Conservation (phyloP, 495 filamentous ascomycete species). For the Hypoxylon lenormandii region DNA sequence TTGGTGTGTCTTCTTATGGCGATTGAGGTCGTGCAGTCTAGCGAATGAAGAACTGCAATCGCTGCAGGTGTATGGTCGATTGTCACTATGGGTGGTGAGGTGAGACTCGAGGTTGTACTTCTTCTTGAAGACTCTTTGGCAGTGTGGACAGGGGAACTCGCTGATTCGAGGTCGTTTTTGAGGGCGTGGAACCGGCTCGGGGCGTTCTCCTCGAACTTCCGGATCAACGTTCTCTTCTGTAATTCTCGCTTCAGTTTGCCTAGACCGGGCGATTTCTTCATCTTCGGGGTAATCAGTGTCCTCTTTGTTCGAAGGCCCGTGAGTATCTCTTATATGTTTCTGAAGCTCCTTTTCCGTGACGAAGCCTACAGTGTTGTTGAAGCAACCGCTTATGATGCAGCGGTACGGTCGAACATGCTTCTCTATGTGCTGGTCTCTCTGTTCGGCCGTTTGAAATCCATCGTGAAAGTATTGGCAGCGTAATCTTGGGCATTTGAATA, state of each 20-base stretch:
- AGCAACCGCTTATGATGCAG: slow-evolving; percentile 50
- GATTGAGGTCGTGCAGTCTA: slow-evolving; percentile 58
- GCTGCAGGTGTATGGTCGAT: slow-evolving; percentile 59
- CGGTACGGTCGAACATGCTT: slow-evolving; percentile 54
- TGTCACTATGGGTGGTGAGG: slow-evolving; percentile 58
- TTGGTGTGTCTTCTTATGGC: slow-evolving; percentile 58
- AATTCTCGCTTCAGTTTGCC: not conserved
- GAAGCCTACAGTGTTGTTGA: slow-evolving; percentile 48
- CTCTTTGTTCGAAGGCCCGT: slow-evolving; percentile 2
- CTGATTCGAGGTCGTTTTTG: slow-evolving; percentile 23
- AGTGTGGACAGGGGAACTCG: slow-evolving; percentile 56
- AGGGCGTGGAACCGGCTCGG: not conserved
- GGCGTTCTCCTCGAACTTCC: slow-evolving; percentile 13
- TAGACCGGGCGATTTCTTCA: slow-evolving; percentile 1
- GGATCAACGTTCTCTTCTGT: slow-evolving; percentile 11
- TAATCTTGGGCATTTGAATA: slow-evolving; percentile 56
- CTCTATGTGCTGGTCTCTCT: slow-evolving; percentile 50
- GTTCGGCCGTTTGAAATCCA: slow-evolving; percentile 50
- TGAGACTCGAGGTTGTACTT: slow-evolving; percentile 64
- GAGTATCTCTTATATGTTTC: slow-evolving; percentile 46
- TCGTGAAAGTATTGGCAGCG: slow-evolving; percentile 56
- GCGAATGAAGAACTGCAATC: slow-evolving; percentile 45
- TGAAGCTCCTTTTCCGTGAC: slow-evolving; percentile 51
- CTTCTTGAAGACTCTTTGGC: slow-evolving; percentile 61
- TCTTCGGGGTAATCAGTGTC: slow-evolving; percentile 25